Evolutionary conservation across 768 basidiomycete species (phyloP).

Genomic region (Boletus vinaceobasis): DNA sequence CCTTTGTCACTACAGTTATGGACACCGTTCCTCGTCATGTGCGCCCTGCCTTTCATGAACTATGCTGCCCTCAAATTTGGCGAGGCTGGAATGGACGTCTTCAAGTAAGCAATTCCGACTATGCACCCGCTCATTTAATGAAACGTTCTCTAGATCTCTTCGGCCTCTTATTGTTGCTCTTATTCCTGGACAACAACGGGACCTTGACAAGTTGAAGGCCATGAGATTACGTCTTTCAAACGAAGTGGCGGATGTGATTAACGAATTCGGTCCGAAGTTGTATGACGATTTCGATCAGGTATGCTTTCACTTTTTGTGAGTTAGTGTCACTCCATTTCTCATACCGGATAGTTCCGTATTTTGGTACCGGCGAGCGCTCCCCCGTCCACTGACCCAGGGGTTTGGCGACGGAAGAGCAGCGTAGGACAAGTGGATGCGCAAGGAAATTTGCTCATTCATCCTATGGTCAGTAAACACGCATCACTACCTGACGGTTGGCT

Average conservation of each 20-base stretch:
- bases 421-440: conserved; percentile 83
- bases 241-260: conserved; percentile 79
- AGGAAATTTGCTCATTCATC: conserved; percentile 80
- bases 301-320: conserved; percentile 19
- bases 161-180: conserved; percentile 85
- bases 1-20: conserved; percentile 62
- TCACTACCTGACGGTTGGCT: neutral
- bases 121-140: neutral
- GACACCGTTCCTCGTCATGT: conserved; percentile 75
- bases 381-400: conserved; percentile 69
- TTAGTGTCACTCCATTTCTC: neutral
- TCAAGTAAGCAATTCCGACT: conserved; percentile 66
- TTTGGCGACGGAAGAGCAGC: conserved; percentile 78
- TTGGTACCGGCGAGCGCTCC: conserved; percentile 79
- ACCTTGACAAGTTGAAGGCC: conserved; percentile 69
- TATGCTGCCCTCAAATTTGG: conserved; percentile 95
- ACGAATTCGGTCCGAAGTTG: conserved; percentile 83
- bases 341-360: conserved; percentile 60
- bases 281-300: conserved; percentile 88
- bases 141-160: conserved; percentile 61
- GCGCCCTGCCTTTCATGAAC: conserved; percentile 80
- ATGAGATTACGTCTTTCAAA: conserved; percentile 75
- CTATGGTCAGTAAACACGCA: conserved; percentile 56
- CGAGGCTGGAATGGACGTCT: conserved; percentile 95
- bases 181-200: conserved; percentile 82